Conservation (phyloP, 495 filamentous ascomycete genomes). For the Xylaria grammica region DNA sequence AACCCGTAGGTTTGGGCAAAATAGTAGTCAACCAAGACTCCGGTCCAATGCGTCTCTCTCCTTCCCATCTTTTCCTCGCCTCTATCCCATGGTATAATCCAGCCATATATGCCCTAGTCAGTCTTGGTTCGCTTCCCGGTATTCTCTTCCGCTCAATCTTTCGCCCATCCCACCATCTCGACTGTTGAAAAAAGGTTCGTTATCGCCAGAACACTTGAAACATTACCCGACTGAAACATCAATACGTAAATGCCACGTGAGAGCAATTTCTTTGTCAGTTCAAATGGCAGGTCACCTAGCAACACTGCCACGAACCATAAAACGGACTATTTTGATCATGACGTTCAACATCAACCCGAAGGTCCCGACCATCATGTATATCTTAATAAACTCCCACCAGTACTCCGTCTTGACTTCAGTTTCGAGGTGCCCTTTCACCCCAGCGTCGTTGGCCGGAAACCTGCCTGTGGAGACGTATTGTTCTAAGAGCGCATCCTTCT, state of each 20-base stretch:
- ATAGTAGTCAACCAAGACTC: conserved; percentile 17
- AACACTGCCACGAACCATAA: conserved; percentile 4
- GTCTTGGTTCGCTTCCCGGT: not conserved
- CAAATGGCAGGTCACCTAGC: too few relatives aligned
- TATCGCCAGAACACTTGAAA: not conserved
- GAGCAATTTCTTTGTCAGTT: too few relatives aligned
- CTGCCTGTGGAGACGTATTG: conserved; percentile 69
- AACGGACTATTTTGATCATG: conserved; percentile 30
- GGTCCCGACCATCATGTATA: conserved; percentile 50
- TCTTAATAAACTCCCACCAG: conserved; percentile 56
- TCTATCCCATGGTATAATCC: conserved; percentile 17
- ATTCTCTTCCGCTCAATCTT: not conserved
- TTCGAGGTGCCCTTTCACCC: conserved; percentile 47
- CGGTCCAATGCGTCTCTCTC: conserved; percentile 12
- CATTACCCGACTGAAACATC: conserved; percentile 10
- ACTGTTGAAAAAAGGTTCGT: not conserved
- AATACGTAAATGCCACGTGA: not conserved
- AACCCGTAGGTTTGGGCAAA: not conserved
- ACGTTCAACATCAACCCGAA: conserved; percentile 43
- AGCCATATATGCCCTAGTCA: not conserved
- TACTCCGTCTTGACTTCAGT: conserved; percentile 53
- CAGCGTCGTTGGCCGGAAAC: conserved; percentile 61
- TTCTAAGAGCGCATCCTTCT: conserved; percentile 80
- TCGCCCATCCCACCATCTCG: not conserved
- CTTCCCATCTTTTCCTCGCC: not conserved